phyloP scores from a whole-genome alignment of 1,139 yeast genomes.

The Arxiozyma telluris region DNA sequence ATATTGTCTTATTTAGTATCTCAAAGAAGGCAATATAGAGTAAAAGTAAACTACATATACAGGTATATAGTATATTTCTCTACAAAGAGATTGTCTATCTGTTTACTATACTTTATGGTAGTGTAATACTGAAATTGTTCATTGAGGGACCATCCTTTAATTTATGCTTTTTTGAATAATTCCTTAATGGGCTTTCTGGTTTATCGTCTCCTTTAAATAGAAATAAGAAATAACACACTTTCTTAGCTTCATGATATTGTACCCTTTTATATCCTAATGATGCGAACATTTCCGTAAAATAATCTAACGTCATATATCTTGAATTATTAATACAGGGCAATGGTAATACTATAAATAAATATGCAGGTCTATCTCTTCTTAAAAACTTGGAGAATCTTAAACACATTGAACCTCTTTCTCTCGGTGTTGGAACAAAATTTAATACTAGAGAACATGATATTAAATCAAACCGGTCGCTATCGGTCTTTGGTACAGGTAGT shows the following conservation, averaged over 20 bases:
- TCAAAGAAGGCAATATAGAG: no score
- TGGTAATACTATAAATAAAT: slow-evolving; percentile 74
- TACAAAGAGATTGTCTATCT: neutral
- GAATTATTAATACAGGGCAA: slow-evolving; percentile 79
- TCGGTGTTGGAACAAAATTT: slow-evolving; percentile 74
- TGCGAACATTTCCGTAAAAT: slow-evolving; percentile 39
- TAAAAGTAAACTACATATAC: no score
- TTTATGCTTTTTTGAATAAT: slow-evolving; percentile 37
- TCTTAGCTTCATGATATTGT: slow-evolving; percentile 51
- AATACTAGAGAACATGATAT: slow-evolving; percentile 80
- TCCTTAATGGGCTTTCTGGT: neutral
- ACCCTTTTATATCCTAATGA: slow-evolving; percentile 48
- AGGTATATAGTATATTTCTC: neutral
- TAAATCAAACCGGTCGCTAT: slow-evolving; percentile 45
- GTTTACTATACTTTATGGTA: slow-evolving; percentile 6
- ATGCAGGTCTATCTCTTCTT: slow-evolving; percentile 18
- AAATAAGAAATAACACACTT: slow-evolving; percentile 72
- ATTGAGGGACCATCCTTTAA: slow-evolving; percentile 43
- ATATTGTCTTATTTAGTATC: no score
- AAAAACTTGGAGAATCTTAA: slow-evolving; percentile 51
- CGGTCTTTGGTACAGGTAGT: slow-evolving; percentile 47
- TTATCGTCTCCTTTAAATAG: neutral
- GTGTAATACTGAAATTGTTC: slow-evolving; percentile 54
- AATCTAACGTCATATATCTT: slow-evolving; percentile 52
- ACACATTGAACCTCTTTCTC: slow-evolving; percentile 70